Conservation (phyloP, 1,284 basidiomycete genomes). For the Apiotrichum siamense region DNA sequence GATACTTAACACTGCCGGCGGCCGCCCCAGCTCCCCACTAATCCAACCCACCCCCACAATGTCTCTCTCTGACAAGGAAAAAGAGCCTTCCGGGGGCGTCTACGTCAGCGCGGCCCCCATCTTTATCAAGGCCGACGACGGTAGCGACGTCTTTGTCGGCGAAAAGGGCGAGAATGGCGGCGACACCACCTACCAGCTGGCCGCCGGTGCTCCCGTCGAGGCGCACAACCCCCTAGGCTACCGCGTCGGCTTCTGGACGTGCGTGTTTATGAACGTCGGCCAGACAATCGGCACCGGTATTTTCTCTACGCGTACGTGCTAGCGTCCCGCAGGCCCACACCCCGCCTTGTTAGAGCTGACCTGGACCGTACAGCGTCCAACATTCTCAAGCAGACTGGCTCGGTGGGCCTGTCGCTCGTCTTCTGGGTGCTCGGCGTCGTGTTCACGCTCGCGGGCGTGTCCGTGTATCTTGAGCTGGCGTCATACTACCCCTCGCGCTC, state of each 20-base stretch:
- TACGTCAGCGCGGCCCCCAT: not conserved
- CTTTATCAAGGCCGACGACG: not conserved
- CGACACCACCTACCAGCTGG: constrained; percentile 18
- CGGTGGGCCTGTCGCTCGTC: constrained; percentile 24
- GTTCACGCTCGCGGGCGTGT: constrained; percentile 20
- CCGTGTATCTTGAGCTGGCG: constrained; percentile 28
- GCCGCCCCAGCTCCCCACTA: no score
- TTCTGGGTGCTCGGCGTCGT: constrained; percentile 27
- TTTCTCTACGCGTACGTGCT: constrained; percentile 23
- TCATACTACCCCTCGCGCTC: constrained; percentile 26
- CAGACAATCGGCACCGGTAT: constrained; percentile 28
- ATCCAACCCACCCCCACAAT: no score
- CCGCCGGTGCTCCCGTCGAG: constrained; percentile 25
- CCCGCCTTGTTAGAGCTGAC: no score
- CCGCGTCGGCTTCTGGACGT: constrained; percentile 17
- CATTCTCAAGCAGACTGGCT: constrained; percentile 18
- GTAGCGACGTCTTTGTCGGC: constrained; percentile 11
- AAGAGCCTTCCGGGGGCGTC: not conserved
- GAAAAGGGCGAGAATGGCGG: constrained; percentile 12
- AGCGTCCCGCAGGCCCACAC: no score
- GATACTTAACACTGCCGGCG: no score
- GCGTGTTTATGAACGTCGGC: constrained; percentile 22
- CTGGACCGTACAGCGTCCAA: constrained; percentile 10
- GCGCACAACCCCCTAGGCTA: constrained; percentile 19
- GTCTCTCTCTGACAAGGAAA: not conserved